phyloP scores from a whole-genome alignment of 768 basidiomycete genomes.

The Boletus rufocinnamomeus region DNA sequence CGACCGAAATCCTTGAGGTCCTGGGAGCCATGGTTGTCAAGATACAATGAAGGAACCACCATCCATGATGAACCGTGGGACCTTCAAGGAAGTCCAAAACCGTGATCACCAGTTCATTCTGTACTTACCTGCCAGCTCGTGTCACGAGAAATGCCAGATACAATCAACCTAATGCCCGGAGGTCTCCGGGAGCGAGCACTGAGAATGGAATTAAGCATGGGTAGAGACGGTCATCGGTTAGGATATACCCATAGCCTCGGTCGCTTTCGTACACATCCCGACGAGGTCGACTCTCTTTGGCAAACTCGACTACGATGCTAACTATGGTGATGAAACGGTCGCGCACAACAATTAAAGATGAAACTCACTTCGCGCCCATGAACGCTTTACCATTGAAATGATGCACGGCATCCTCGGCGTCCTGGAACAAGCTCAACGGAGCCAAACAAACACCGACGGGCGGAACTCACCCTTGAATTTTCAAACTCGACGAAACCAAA shows the following conservation, averaged over 20 bases:
- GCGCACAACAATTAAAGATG: neutral
- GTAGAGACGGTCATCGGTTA: neutral
- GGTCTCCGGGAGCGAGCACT: conserved; percentile 73
- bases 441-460: conserved; percentile 3
- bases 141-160: conserved; percentile 88
- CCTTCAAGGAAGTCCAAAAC: conserved; percentile 14
- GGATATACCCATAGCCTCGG: conserved; percentile 55
- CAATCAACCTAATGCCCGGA: conserved; percentile 79
- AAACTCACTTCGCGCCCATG: conserved; percentile 70
- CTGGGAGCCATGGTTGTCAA: conserved; percentile 51
- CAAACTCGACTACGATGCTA: conserved; percentile 95
- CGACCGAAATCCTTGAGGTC: conserved; percentile 98
- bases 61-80: conserved; percentile 25
- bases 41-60: conserved; percentile 10
- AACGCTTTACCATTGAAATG: conserved; percentile 88
- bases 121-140: conserved; percentile 98
- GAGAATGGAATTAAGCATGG: conserved; percentile 29
- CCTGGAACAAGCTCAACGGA: conserved; percentile 47
- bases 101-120: neutral
- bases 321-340: neutral
- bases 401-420: conserved; percentile 91
- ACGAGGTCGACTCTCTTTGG: conserved; percentile 88
- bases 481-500: conserved; percentile 99
- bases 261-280: conserved; percentile 70
- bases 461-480: conserved; percentile 57